Evolutionary conservation across 2,329 filamentous ascomycete genomes (phyloP).

Genomic region (Pseudogymnoascus sp.): DNA sequence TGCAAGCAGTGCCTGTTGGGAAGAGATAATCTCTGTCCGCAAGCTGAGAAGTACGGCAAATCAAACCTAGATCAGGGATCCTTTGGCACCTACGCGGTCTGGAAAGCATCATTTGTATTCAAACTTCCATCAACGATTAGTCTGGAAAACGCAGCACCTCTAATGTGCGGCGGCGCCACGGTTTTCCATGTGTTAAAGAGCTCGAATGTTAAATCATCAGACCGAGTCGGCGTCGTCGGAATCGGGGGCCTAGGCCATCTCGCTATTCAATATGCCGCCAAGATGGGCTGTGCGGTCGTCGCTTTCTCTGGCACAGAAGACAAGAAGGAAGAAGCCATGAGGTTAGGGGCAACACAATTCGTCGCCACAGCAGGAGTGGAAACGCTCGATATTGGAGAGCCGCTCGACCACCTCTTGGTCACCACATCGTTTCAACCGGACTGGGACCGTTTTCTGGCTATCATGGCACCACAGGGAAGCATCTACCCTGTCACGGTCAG

Average conservation of each 20-base stretch:
- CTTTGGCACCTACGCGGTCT: slow-evolving; percentile 35
- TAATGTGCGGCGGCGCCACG: slow-evolving; percentile 42
- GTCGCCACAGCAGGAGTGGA: slow-evolving; percentile 41
- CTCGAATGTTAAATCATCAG: slow-evolving; percentile 30
- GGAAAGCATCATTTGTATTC: slow-evolving; percentile 34
- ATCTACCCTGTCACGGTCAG: slow-evolving; percentile 62
- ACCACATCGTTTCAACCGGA: slow-evolving; percentile 36
- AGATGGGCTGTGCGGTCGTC: slow-evolving; percentile 54
- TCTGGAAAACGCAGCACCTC: slow-evolving; percentile 35
- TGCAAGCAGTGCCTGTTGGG: slow-evolving; percentile 40
- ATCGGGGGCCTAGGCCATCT: slow-evolving; percentile 56
- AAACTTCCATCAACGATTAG: slow-evolving; percentile 33
- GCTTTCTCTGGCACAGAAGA: slow-evolving; percentile 51
- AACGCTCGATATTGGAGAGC: slow-evolving; percentile 21
- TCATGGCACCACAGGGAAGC: slow-evolving; percentile 51
- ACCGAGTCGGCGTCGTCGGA: slow-evolving; percentile 40
- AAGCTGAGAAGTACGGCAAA: slow-evolving; percentile 36
- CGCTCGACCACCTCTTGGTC: slow-evolving; percentile 27
- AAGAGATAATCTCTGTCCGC: slow-evolving; percentile 36
- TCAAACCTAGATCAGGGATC: slow-evolving; percentile 42
- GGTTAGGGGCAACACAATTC: slow-evolving; percentile 55
- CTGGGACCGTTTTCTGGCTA: slow-evolving; percentile 55
- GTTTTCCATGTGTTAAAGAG: slow-evolving; percentile 31
- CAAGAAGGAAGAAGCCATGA: slow-evolving; percentile 57
- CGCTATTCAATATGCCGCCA: slow-evolving; percentile 55